A percentile compares a stretch with the other conserved stretches of the same genome.
Conservation (phyloP, 1,139 yeast species). For the Yamadazyma membranifaciens region DNA sequence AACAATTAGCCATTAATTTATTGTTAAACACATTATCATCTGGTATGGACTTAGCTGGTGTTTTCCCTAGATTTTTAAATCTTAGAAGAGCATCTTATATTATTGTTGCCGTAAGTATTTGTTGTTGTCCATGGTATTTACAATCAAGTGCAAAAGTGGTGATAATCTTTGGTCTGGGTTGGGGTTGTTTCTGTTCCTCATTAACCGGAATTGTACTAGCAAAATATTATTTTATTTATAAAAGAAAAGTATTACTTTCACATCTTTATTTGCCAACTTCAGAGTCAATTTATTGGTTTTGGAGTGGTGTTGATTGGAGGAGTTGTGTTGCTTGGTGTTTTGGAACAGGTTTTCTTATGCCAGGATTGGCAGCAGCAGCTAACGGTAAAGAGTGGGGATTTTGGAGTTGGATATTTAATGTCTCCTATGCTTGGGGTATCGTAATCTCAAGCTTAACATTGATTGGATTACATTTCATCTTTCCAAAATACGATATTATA, state of each 20-base stretch:
- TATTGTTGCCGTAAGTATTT: conserved; percentile 14
- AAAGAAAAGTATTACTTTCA: conserved; percentile 11
- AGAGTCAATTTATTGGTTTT: conserved; percentile 18
- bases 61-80: conserved; percentile 26
- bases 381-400: conserved; percentile 8
- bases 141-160: conserved; percentile 16
- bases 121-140: conserved; percentile 17
- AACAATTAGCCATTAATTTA: conserved; percentile 21
- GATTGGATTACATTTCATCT: conserved; percentile 11
- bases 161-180: conserved; percentile 10
- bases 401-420: conserved; percentile 15
- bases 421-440: conserved; percentile 15
- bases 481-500: conserved; percentile 10
- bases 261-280: conserved; percentile 13
- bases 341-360: conserved; percentile 8
- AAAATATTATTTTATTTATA: conserved; percentile 15
- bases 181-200: conserved; percentile 15
- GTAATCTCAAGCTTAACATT: conserved; percentile 9
- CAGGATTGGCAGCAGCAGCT: conserved; percentile 7
- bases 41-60: conserved; percentile 29
- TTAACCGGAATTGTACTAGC: conserved; percentile 16
- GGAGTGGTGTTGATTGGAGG: conserved; percentile 35
- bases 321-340: conserved; percentile 24
- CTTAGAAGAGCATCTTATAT: conserved; percentile 23
- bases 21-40: conserved; percentile 20